These are phyloP conservation scores for Salisapilia sapeloensis DNA, from an alignment of 352 stramenopile species.

Conservation along the genomic window DNA sequence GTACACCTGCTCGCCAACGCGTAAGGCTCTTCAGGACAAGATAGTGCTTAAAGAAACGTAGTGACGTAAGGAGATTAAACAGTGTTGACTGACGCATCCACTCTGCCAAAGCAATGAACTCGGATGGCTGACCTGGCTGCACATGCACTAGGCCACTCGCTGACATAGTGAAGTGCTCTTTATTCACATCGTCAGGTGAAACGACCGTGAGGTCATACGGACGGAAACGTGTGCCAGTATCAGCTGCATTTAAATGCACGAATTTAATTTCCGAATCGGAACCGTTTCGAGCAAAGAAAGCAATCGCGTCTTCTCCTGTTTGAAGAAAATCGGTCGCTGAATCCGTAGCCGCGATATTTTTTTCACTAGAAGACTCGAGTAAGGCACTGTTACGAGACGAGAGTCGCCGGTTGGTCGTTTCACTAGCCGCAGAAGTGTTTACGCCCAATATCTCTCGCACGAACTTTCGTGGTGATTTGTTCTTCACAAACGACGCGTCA, in stretches of 20 bases:
- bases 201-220: conserved; percentile 89
- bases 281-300: conserved; percentile 88
- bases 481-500: too few species aligned
- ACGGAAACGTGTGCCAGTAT: conserved; percentile 52
- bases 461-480: too few species aligned
- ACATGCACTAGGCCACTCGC: conserved; percentile 67
- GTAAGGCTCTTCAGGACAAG: conserved; percentile 85
- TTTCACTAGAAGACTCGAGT: too few species aligned
- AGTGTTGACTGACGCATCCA: conserved; percentile 91
- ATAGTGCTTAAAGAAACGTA: conserved; percentile 91
- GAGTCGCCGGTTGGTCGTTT: too few species aligned
- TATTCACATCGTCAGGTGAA: conserved; percentile 46
- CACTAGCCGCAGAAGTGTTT: too few species aligned
- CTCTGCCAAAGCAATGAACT: conserved; percentile 87
- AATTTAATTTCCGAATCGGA: conserved; percentile 89
- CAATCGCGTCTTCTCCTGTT: conserved; percentile 83
- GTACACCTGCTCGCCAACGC: conserved; percentile 78
- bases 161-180: conserved; percentile 88
- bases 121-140: conserved; percentile 52
- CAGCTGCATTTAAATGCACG: conserved; percentile 81
- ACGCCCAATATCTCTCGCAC: too few species aligned
- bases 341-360: conserved; percentile 28
- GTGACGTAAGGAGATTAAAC: conserved; percentile 89
- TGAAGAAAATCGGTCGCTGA: conserved; percentile 37
- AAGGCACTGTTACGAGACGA: too few species aligned